Percentiles rank a stretch among this genome's conserved stretches.
Evolutionary conservation across 371 early-diverging fungal genomes (phyloP).

Genomic region (Mucor plumbeus): DNA sequence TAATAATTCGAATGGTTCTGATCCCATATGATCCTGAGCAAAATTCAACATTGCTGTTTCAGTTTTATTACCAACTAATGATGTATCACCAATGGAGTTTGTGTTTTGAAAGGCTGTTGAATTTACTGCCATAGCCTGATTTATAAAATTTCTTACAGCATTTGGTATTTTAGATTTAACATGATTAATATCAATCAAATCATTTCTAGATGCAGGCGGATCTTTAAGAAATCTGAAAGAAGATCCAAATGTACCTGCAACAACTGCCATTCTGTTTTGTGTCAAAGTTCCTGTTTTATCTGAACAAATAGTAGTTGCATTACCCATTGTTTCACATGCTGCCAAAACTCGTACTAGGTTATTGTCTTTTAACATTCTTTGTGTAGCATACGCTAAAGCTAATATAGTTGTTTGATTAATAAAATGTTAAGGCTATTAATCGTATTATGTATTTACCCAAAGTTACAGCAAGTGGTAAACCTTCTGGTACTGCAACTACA

Average conservation of each 20-base stretch:
- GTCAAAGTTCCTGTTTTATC: slow-evolving; percentile 94
- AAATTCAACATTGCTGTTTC: slow-evolving; percentile 84
- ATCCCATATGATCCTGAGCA: slow-evolving; percentile 53
- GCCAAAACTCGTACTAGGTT: slow-evolving; percentile 87
- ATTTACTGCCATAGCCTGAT: slow-evolving; percentile 78
- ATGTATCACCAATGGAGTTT: slow-evolving; percentile 57
- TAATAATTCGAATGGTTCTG: slow-evolving; percentile 46
- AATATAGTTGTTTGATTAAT: slow-evolving; percentile 28
- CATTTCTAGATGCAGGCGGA: slow-evolving; percentile 40
- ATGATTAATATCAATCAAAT: slow-evolving; percentile 45
- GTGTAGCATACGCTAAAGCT: slow-evolving; percentile 80
- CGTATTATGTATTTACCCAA: slow-evolving; percentile 39
- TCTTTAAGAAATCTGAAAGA: slow-evolving; percentile 49
- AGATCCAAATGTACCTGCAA: slow-evolving; percentile 67
- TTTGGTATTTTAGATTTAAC: slow-evolving; percentile 43
- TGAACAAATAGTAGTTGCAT: slow-evolving; percentile 89
- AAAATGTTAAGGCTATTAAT: neutral
- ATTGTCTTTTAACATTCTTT: slow-evolving; percentile 89
- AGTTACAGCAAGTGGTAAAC: slow-evolving; percentile 81
- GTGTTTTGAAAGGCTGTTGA: slow-evolving; percentile 77
- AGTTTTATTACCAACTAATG: slow-evolving; percentile 78
- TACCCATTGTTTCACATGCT: slow-evolving; percentile 95
- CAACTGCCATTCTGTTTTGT: slow-evolving; percentile 90
- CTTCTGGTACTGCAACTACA: slow-evolving; percentile 85
- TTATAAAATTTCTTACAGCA: slow-evolving; percentile 47